Evolutionary conservation across 495 filamentous ascomycete genomes (phyloP), one percentile per base, ranked within the genome.

Genomic region (Glarea lozoyensis): DNA sequence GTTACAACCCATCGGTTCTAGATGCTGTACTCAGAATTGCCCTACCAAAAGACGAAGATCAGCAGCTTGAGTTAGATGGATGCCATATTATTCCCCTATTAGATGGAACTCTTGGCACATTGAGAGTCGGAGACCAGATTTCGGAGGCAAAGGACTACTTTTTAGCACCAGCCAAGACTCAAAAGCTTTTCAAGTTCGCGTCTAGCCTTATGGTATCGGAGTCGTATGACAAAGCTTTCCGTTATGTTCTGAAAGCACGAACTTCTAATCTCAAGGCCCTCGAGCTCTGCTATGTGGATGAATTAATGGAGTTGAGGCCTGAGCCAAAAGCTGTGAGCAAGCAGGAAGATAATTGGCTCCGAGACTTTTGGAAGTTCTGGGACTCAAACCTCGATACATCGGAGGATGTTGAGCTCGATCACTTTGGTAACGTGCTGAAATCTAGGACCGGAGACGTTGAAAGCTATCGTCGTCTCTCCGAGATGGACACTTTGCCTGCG

Each of bases 81-180:
- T 62, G 54, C 34, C 45, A 48, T 16, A 46, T 64, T 34, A 10
- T 66, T 11, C 63, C 58, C 11, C 52, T 60, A 7, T 49, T 50
- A 16, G 43, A 60, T 27, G 42, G 46, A 23, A 55, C 43, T 7
- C 37, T 64, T 1, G 60, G 51, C n/a, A 52, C 37, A 2, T 17
- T 66, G 7, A 41, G 35, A 32, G 9, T 37, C 30, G 4, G 11
- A 33, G n/a, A n/a, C n/a, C 15, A 20, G 12, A 15, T 29, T 24
- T 16, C 9, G 48, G 34, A 27, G 11, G 17, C 19, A 5, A 17
- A 10, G 13, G 37, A 30, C 1, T 42, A 50, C 19, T 53, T 45
- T n/a, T 4, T 55, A 0, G 50, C 51, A 18, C 43, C 50, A 7
- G 21, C 35, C n/a, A 23, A 42, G 11, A 58, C 59, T 44, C 19